Evolutionary conservation across 768 basidiomycete species (phyloP).

Genomic region (Austroboletus festivus): DNA sequence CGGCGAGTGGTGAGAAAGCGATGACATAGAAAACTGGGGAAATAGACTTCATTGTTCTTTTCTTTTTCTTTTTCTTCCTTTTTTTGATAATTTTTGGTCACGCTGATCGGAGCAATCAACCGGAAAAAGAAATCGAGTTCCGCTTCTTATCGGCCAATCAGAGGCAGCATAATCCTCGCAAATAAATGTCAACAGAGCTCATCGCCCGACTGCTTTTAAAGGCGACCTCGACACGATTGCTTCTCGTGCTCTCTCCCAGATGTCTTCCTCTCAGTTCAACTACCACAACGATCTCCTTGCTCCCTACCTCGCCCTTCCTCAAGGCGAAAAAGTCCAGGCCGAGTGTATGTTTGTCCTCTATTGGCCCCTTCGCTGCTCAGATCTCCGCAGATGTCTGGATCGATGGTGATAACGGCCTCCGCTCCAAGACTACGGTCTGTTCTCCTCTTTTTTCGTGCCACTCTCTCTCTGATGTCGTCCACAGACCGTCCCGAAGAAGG

Average conservation of each 20-base stretch:
- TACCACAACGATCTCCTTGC: slow-evolving; percentile 86
- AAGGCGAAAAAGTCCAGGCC: slow-evolving; percentile 92
- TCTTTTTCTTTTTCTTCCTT: not conserved
- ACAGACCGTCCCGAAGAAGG: slow-evolving; percentile 83
- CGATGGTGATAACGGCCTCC: slow-evolving; percentile 90
- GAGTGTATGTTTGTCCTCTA: slow-evolving; percentile 59
- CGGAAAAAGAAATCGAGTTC: not conserved
- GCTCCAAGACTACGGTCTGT: slow-evolving; percentile 92
- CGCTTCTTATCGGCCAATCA: slow-evolving; percentile 33
- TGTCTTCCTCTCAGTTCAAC: slow-evolving; percentile 31
- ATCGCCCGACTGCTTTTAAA: slow-evolving; percentile 24
- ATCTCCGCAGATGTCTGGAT: slow-evolving; percentile 85
- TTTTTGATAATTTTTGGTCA: not conserved
- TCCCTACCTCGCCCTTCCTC: slow-evolving; percentile 83
- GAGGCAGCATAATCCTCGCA: slow-evolving; percentile 2
- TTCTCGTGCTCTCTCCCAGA: slow-evolving; percentile 5
- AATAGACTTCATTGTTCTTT: slow-evolving; percentile 11
- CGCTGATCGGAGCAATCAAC: not conserved
- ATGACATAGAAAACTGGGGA: slow-evolving; percentile 9
- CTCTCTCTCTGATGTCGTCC: slow-evolving; percentile 1
- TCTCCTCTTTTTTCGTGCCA: not conserved
- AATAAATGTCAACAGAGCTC: slow-evolving; percentile 27
- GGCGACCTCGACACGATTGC: not conserved
- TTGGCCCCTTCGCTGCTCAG: slow-evolving; percentile 5
- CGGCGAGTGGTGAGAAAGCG: slow-evolving; percentile 56